Evolutionary conservation across 208 protist species (phyloP), one percentile per base, ranked within the genome.

Genomic region (Acanthamoeba divionensis): DNA sequence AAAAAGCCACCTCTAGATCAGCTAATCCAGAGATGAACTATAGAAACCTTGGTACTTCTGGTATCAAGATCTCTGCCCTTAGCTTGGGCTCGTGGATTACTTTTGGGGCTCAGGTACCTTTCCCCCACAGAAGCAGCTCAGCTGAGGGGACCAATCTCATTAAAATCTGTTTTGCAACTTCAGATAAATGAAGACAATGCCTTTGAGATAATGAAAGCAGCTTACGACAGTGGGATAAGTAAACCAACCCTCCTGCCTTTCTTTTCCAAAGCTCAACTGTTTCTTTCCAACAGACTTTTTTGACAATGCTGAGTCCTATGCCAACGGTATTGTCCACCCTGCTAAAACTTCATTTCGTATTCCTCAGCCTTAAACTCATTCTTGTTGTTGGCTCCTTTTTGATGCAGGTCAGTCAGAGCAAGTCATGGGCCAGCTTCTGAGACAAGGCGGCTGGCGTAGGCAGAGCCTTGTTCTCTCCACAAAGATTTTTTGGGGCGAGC

Each of bases 61-160:
- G 92, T 15, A 82, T 94, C 62, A 89, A 92, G 47, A 83, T 94
- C 44, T 91, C 69, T 41, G 79, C 66, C 18, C 89, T 91, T 13
- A 89, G 65, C 10, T 89, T 80, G 13, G 92, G 92, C 13, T 62
- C 86, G 13, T 94, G 92, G 92, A 82, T 94, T 26, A 92, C 92
- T 5, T 94, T 93, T 52, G 57, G 77, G 6, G 82, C 18, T 50
- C 80, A 89, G 80, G 80, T 89, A 18, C n/a, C 6, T 38, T 0
- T 38, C 5, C 5, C 36, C 36, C 36, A 41, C 5, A 41, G 36
- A 41, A 41, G 36, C 1, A 41, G 36, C 5, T n/a, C 52, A 24
- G 36, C 36, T 6, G 36, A 41, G 5, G 36, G 36, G 5, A 31
- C 55, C 8, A 57, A 13, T n/a, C 15, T 31, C 12, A 57, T 15